Evolutionary conservation across 257 asterid genomes (phyloP).

Genomic region (Paulownia fortunei): DNA sequence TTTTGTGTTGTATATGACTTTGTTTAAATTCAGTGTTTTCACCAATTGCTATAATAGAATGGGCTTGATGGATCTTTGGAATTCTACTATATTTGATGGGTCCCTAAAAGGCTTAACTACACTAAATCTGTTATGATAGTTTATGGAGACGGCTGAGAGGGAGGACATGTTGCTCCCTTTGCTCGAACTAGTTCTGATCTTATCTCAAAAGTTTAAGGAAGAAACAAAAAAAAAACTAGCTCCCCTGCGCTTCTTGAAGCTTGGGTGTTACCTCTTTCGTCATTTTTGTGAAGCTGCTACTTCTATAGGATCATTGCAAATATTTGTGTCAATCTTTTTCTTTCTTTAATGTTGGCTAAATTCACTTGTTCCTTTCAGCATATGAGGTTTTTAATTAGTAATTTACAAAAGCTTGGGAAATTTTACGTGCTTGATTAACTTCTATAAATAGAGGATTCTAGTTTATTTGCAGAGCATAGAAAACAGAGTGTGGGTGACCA

Average conservation of each 20-base stretch:
- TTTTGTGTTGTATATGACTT: background rate
- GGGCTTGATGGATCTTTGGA: conserved; percentile 13
- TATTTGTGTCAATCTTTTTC: background rate
- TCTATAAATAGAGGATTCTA: no score
- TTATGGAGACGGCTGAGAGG: background rate
- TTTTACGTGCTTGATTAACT: no score
- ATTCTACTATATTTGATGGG: background rate
- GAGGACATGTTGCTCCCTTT: background rate
- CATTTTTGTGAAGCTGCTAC: conserved; percentile 8
- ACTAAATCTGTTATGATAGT: background rate
- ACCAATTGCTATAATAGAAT: background rate
- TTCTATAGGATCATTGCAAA: background rate
- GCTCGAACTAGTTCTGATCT: background rate
- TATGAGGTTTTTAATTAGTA: background rate
- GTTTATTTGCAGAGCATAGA: no score
- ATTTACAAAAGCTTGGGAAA: no score
- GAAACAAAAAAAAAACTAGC: background rate
- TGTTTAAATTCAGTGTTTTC: background rate
- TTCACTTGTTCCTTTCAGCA: conserved; percentile 3
- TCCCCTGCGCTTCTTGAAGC: background rate
- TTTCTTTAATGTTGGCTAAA: background rate
- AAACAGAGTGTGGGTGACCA: no score
- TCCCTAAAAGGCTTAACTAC: background rate
- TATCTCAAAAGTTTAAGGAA: background rate
- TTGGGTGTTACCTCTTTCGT: background rate